Base-by-base conservation (phyloP, 108 stramenopile genomes). In the Heterococcus sp. region DNA sequence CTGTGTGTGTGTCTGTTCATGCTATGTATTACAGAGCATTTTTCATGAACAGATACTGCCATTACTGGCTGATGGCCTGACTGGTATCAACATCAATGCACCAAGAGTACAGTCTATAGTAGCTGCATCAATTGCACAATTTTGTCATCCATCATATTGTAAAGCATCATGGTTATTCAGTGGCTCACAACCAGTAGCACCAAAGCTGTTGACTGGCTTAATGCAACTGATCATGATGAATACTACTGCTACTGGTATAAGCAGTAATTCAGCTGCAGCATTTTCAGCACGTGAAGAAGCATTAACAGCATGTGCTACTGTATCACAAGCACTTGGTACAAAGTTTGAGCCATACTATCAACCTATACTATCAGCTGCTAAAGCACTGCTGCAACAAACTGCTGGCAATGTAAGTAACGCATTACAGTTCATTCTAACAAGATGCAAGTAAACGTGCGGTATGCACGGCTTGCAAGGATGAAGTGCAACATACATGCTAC, bases 91-190 rank as follows among this genome's bases (percentile, higher is more conserved):
- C 72, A 74, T 67, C 33, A 33, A 35, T 68, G 32, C 74, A 32
- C 73, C 81, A 1, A 66, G 81, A 39, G 68, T 82, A 0, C 73
- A 82, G 67, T 73, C 73, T 27, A 68, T 68, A 21, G 73, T 74
- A 2, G 73, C 81, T 40, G 38, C 72, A 32, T 27, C 81, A 29
- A 34, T 81, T 14, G 68, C 70, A 38, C 64, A 26, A 65, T 81
- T 81, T 39, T 81, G 79, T 32, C 63, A 81, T 33, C 79, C 79
- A 5, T 30, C 29, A 38, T 66, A 65, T 21, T 58, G 46, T 21
- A 8, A 21, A 8, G 46, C 21, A 21, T 14, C 27, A 40, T 81
- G 72, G 2, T 33, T 14, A 65, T 72, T 2, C 37, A n/a, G n/a
- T n/a, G n/a, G n/a, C n/a, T n/a, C n/a, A n/a, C n/a, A n/a, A n/a